Percentiles rank a stretch among this genome's conserved stretches.
Conservation (phyloP, 2,329 filamentous ascomycete species). For the Proliferodiscus dingleyae region DNA sequence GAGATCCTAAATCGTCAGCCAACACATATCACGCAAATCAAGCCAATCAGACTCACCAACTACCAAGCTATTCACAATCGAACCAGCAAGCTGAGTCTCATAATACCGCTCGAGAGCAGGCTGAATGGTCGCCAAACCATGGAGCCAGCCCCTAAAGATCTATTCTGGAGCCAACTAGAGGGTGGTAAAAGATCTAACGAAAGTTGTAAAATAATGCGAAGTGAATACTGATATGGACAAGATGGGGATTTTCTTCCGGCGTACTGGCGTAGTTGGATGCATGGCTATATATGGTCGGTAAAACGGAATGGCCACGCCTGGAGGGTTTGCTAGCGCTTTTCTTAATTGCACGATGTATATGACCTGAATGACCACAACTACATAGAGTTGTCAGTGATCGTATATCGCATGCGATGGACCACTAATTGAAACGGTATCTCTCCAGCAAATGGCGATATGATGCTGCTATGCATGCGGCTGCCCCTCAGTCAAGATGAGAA, state of each 20-base stretch:
- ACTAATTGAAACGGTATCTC: too few species aligned
- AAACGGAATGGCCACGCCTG: neutral
- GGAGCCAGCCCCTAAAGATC: too few species aligned
- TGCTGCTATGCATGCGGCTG: too few species aligned
- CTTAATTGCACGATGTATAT: too few species aligned
- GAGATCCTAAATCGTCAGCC: conserved; percentile 2
- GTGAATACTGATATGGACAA: too few species aligned
- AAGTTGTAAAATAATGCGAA: too few species aligned
- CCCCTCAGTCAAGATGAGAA: too few species aligned
- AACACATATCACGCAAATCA: conserved; percentile 1
- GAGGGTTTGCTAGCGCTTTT: neutral
- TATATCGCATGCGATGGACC: neutral
- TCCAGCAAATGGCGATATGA: too few species aligned
- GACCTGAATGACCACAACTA: neutral
- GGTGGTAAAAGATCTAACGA: conserved; percentile 3
- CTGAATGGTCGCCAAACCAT: neutral
- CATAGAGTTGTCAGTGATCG: neutral
- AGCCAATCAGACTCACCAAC: neutral
- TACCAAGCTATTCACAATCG: neutral
- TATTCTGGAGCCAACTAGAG: too few species aligned
- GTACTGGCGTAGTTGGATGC: neutral
- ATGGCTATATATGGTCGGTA: too few species aligned
- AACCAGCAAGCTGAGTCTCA: neutral
- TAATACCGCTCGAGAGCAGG: neutral
- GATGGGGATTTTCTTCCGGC: neutral